Conservation (phyloP, 768 basidiomycete genomes). For the Termitomyces sp. region DNA sequence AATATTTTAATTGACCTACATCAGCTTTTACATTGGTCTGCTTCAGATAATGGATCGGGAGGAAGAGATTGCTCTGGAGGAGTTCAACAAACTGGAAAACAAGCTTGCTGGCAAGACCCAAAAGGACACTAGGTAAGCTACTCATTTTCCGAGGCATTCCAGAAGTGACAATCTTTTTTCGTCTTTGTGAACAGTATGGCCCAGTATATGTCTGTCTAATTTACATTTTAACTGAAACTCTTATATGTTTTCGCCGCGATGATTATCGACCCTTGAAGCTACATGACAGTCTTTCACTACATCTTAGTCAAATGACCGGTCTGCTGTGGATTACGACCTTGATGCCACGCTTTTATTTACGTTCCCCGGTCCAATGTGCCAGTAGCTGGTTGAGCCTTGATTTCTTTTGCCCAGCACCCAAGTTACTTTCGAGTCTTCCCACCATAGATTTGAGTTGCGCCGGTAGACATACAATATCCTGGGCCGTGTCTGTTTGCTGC, state of each 20-base stretch:
- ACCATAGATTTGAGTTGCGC: not conserved
- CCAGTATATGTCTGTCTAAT: slow-evolving; percentile 73
- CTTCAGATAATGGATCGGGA: slow-evolving; percentile 82
- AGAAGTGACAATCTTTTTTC: not conserved
- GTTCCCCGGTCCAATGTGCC: too few species aligned
- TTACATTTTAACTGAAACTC: not conserved
- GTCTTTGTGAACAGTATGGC: slow-evolving; percentile 49
- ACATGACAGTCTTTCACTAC: not conserved
- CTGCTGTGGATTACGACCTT: not conserved
- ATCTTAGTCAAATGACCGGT: not conserved
- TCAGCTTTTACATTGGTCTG: slow-evolving; percentile 5
- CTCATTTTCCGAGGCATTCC: not conserved
- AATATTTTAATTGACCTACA: not conserved
- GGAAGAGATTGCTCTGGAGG: slow-evolving; percentile 78
- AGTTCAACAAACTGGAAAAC: slow-evolving; percentile 85
- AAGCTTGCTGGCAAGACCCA: slow-evolving; percentile 43
- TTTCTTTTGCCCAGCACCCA: too few species aligned
- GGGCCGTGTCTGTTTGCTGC: not conserved
- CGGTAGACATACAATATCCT: not conserved
- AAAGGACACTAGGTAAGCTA: slow-evolving; percentile 41
- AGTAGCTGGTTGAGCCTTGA: not conserved
- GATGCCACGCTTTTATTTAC: not conserved
- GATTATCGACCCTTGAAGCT: not conserved
- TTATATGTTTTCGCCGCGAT: not conserved
- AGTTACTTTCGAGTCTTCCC: not conserved